These are phyloP conservation scores for Cryphonectria parasitica DNA, from an alignment of 2,329 filamentous ascomycete species.

Conservation along the genomic window DNA sequence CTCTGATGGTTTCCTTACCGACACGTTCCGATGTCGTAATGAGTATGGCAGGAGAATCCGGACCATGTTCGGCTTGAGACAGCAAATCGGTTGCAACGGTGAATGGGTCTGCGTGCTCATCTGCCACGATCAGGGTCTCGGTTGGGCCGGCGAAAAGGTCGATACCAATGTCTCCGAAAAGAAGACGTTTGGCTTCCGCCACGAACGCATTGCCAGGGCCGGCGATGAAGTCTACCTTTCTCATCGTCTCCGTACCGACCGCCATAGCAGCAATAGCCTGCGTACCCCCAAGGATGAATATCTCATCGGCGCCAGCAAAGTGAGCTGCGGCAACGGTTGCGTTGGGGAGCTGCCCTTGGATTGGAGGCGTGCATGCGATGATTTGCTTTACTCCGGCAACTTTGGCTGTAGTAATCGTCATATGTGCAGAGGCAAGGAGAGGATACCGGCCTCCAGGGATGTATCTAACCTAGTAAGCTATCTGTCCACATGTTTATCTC, in stretches of 20 bases:
- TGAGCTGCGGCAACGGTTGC: slow-evolving; percentile 56
- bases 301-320: slow-evolving; percentile 54
- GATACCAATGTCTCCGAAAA: slow-evolving; percentile 58
- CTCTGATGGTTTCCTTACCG: slow-evolving; percentile 42
- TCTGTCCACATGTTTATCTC: not conserved
- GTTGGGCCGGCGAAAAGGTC: slow-evolving; percentile 58
- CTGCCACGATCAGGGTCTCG: slow-evolving; percentile 55
- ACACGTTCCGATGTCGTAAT: slow-evolving; percentile 51
- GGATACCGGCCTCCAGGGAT: slow-evolving; percentile 58
- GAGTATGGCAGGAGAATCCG: slow-evolving; percentile 54
- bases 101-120: slow-evolving; percentile 50
- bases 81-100: slow-evolving; percentile 51
- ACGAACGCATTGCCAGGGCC: slow-evolving; percentile 60
- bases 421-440: slow-evolving; percentile 56
- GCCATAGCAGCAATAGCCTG: slow-evolving; percentile 59
- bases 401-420: slow-evolving; percentile 60
- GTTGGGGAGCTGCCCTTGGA: slow-evolving; percentile 49
- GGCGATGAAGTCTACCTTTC: slow-evolving; percentile 55
- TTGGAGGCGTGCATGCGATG: slow-evolving; percentile 56
- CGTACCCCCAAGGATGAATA: slow-evolving; percentile 54
- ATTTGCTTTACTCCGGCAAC: slow-evolving; percentile 56
- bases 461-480: slow-evolving; percentile 36
- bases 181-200: slow-evolving; percentile 56
- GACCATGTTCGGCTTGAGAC: slow-evolving; percentile 56
- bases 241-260: slow-evolving; percentile 51